Conservation (phyloP, 768 basidiomycete genomes). For the Mycena venus region DNA sequence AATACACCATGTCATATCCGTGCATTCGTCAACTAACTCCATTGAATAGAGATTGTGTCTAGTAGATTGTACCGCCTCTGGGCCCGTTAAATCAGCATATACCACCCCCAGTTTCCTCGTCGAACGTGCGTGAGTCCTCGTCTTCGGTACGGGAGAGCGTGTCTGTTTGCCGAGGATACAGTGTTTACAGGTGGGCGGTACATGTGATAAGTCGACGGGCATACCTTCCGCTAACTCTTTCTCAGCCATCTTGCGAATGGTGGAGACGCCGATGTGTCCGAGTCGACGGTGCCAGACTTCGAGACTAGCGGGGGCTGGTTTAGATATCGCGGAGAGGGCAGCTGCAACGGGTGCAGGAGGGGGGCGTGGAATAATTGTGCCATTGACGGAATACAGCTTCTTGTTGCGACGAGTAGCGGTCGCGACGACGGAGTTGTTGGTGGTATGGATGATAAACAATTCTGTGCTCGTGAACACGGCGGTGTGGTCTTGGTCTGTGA, state of each 20-base stretch:
- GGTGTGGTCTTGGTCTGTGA: constrained; percentile 8
- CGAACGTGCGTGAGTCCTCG: background rate
- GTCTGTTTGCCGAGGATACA: constrained; percentile 37
- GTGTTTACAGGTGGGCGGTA: constrained; percentile 26
- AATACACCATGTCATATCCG: background rate
- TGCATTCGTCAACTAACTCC: constrained; percentile 10
- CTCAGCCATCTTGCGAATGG: constrained; percentile 24
- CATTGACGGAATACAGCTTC: constrained; percentile 18
- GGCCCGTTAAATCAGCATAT: constrained; percentile 31
- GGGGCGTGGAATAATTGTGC: background rate
- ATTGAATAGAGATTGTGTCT: background rate
- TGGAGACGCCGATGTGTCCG: constrained; percentile 27
- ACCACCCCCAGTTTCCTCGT: constrained; percentile 21
- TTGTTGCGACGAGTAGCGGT: constrained; percentile 3
- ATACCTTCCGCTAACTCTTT: constrained; percentile 29
- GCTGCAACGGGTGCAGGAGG: background rate
- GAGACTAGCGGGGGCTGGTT: background rate
- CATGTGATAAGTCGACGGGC: constrained; percentile 26
- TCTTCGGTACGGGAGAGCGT: constrained; percentile 24
- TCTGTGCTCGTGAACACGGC: constrained; percentile 8
- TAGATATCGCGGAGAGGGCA: background rate
- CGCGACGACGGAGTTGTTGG: background rate
- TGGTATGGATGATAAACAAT: background rate
- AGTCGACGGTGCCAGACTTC: constrained; percentile 35
- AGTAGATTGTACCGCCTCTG: constrained; percentile 19